Evolutionary conservation across 495 filamentous ascomycete species (phyloP).

Genomic region (Penicillium waksmanii): DNA sequence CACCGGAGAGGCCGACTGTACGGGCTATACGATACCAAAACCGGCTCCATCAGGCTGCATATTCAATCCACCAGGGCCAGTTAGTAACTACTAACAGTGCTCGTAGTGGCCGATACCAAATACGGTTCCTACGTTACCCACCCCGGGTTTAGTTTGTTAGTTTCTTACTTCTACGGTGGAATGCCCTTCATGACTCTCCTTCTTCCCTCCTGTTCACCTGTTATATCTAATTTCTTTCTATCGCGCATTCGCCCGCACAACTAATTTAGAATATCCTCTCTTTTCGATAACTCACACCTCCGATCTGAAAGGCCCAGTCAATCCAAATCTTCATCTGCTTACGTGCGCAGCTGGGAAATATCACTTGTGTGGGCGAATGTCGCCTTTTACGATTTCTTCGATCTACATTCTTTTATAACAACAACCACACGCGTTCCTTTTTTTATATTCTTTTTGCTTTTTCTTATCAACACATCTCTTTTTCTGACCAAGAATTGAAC

Average conservation of each 20-base stretch:
- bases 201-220: conserved; percentile 5
- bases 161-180: conserved; percentile 7
- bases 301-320: conserved; percentile 22
- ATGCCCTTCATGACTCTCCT: conserved; percentile 3
- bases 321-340: conserved; percentile 16
- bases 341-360: conserved; percentile 10
- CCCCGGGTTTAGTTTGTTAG: no score
- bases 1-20: conserved; percentile 10
- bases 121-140: no score
- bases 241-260: conserved; percentile 54
- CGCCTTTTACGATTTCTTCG: conserved; percentile 42
- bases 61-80: conserved; percentile 9
- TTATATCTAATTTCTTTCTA: conserved; percentile 36
- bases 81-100: no score
- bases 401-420: conserved; percentile 38
- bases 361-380: conserved; percentile 50
- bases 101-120: no score
- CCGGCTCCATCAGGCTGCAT: conserved; percentile 31
- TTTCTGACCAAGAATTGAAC: conserved; percentile 13
- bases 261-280: conserved; percentile 42
- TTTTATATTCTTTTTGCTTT: conserved; percentile 23
- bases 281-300: conserved; percentile 27
- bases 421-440: conserved; percentile 6
- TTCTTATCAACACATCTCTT: conserved; percentile 1
- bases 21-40: conserved; percentile 3